Conservation (phyloP, 345 rosid species). For the Trapa incisa region DNA sequence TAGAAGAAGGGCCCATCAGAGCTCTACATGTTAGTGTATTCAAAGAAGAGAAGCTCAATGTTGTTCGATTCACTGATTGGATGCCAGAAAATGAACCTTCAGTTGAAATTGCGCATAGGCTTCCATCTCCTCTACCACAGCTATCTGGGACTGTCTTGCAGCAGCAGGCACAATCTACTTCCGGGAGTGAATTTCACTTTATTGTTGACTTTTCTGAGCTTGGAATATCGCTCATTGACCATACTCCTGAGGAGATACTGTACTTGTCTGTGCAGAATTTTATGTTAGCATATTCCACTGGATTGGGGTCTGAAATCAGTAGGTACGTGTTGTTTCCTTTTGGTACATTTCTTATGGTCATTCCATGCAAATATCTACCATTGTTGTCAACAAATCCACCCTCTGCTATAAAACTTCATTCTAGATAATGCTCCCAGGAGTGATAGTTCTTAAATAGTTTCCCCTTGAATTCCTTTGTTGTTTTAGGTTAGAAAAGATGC, state of each 20-base stretch:
- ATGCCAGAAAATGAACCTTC: slow-evolving; percentile 78
- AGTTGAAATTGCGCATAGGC: slow-evolving; percentile 24
- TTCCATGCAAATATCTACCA: background rate
- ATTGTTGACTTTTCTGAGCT: slow-evolving; percentile 83
- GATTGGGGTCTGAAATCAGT: slow-evolving; percentile 84
- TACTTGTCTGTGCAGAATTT: slow-evolving; percentile 80
- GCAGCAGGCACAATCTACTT: slow-evolving; percentile 23
- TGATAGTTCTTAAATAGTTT: background rate
- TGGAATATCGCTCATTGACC: slow-evolving; percentile 81
- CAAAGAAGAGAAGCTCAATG: slow-evolving; percentile 75
- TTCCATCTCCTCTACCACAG: slow-evolving; percentile 27
- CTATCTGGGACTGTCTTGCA: slow-evolving; percentile 33
- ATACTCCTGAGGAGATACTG: slow-evolving; percentile 89
- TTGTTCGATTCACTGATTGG: slow-evolving; percentile 78
- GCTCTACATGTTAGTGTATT: slow-evolving; percentile 68
- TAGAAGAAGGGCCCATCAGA: slow-evolving; percentile 41
- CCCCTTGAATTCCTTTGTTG: background rate
- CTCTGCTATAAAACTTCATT: background rate
- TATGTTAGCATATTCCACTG: slow-evolving; percentile 74
- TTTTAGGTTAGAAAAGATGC: background rate
- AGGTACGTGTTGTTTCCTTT: slow-evolving; percentile 27
- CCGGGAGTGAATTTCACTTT: slow-evolving; percentile 77
- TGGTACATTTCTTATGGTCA: background rate
- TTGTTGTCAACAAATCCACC: background rate
- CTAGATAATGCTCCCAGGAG: background rate